Evolutionary conservation across 2,329 filamentous ascomycete species (phyloP), one percentile per base, ranked within the genome.

Genomic region (Phaeosphaeriaceae sp.): DNA sequence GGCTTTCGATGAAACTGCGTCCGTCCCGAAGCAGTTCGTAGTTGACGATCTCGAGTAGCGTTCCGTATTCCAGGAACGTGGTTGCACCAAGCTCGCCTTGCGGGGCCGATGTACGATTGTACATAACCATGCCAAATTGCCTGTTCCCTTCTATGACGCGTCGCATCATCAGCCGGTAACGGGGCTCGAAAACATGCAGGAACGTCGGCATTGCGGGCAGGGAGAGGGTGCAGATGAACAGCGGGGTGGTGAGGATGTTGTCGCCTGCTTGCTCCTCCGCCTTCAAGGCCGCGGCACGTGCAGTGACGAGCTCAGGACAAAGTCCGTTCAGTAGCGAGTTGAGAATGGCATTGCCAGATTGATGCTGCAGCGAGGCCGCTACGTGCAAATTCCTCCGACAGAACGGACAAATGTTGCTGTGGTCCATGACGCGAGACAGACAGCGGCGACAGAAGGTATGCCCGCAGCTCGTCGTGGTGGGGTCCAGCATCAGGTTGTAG

Each of bases 381-480:
- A 88, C 80, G 21, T 82, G 81, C 23, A 97, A 77, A 9, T 80
- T 79, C 46, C 90, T 85, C 50, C 94, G 89, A 73, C 94, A 97
- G 15, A 93, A 85, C 0, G 94, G 93, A 71, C 94, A 97, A 55
- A 91, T 83, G 56, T 87, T 85, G 1, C 91, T 90, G 72, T 95
- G 90, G 68, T 94, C 91, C 59, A 96, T 82, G 7, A 91, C 88
- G 48, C 91, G 87, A 56, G 89, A 86, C 22, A 97, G 82, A 74
- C 94, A 97, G 59, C 86, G 85, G 21, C 91, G 88, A 75, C 94
- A 97, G 70, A 95, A 94, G 0, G 93, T 97, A 75, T 97, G 94
- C 1, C 94, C 94, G 69, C 94, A 97, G 1, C 87, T 84, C 0
- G 92, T 96, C 0, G 93, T 97, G 52, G 94, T 82, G 0, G 94